These are phyloP conservation scores for Yamadazyma kitorensis DNA, from an alignment of 805 yeast species.

Conservation along the genomic window DNA sequence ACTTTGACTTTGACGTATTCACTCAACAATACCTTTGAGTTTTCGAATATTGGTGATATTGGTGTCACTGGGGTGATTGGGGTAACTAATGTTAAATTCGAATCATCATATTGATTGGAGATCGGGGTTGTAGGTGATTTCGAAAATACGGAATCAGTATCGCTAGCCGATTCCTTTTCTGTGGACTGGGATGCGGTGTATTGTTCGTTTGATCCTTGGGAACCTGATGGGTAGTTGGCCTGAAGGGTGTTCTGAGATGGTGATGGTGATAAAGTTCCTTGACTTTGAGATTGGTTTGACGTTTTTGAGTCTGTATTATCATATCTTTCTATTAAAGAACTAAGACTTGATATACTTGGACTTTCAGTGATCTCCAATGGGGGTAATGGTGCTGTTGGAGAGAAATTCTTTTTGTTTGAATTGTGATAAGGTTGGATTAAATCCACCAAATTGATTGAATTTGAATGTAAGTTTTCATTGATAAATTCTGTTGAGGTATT, in stretches of 20 bases:
- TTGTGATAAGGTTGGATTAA: constrained; percentile 8
- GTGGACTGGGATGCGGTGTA: too few species aligned
- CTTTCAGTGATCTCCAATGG: constrained; percentile 8
- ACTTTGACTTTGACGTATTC: constrained; percentile 25
- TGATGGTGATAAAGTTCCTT: too few species aligned
- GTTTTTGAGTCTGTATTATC: background rate
- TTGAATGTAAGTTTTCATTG: constrained; percentile 18
- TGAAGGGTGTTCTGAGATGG: too few species aligned
- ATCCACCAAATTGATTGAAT: constrained; percentile 18
- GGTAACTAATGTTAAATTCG: background rate
- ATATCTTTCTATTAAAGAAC: constrained; percentile 5
- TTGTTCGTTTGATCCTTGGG: too few species aligned
- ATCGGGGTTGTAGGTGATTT: constrained; percentile 6
- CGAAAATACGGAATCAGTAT: constrained; percentile 6
- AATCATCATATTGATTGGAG: background rate
- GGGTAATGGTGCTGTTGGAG: constrained; percentile 25
- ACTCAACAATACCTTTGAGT: background rate
- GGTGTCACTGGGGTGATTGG: constrained; percentile 12
- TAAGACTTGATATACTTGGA: constrained; percentile 22
- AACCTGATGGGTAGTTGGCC: too few species aligned
- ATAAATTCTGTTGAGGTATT: constrained; percentile 17
- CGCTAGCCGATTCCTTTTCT: too few species aligned
- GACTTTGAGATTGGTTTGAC: too few species aligned
- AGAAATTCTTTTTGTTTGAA: constrained; percentile 12
- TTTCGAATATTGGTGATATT: constrained; percentile 4